Evolutionary conservation across 2,329 filamentous ascomycete genomes (phyloP), one percentile per base, ranked within the genome.

Genomic region (Sporothrix mexicana): DNA sequence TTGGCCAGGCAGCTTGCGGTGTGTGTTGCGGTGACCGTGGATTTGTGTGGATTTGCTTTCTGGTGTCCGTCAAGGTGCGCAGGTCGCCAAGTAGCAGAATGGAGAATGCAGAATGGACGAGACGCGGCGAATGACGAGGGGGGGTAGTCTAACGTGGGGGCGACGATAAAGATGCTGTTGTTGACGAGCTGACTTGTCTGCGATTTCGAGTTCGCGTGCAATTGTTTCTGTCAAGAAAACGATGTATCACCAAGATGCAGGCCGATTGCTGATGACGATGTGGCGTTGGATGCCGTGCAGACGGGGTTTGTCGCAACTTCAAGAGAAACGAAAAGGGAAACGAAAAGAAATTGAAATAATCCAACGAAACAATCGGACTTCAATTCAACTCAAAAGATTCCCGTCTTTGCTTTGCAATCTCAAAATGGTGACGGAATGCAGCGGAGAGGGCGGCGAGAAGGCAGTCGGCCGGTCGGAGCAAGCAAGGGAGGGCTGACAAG

Each of bases 31-130:
- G 2, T 43, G 36, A 23, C n/a, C 30, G 15, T 61, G 36, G 61
- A 36, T 36, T 36, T 36, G 30, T 36, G 30, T 36, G 30, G 30
- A 36, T 36, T 36, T 5, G 5, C 30, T 2, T 2, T 36, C 30
- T 3, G 61, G 10, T 67, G 64, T 45, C 64, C 64, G 64, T 67
- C 64, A 67, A 51, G 64, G 64, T 67, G 64, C 64, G 43, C 64
- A 51, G 36, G 45, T 49, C 23, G 47, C 10, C 41, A 47, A 66
- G 41, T 47, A 41, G 41, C 57, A 62, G 30, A 17, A 25, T 25
- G 25, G 55, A 13, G 17, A 30, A 51, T 36, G n/a, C 17, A 30
- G 64, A 49, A 23, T 45, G 49, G 17, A 25, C 55, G 57, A 43
- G n/a, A 17, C 13, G 1, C 3, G 36, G 45, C 59, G 59, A 64